Evolutionary conservation across 768 basidiomycete species (phyloP), one percentile per base, ranked within the genome.

Genomic region (Pisolithus tinctorius): DNA sequence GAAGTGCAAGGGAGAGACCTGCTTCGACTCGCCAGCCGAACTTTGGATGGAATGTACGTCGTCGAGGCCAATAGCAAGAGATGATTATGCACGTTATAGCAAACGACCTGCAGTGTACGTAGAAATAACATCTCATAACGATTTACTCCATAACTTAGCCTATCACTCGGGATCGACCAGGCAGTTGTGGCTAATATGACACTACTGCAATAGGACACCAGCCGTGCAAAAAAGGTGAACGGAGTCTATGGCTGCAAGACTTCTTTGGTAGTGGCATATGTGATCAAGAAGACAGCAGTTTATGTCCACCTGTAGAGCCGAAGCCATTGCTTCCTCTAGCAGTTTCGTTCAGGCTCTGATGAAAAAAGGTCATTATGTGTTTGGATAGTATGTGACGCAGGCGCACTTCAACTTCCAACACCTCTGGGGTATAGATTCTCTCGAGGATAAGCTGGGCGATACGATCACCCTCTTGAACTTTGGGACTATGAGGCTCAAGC

Each of bases 401-500:
- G 65, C 87, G 62, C 58, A 90, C 92, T 47, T 88, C 72, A 25
- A 98, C 95, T 71, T 95, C 94, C 14, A 84, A 62, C 14, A 95
- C 78, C 3, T 84, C 86, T 0, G 95, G 91, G 4, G 84, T 93
- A 55, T 82, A 82, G 57, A 98, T 96, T 53, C 77, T 83, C 64
- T 99, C 95, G 48, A 98, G 73, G 56, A 99, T 90, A 30, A 98
- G 77, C 62, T 99, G 96, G 2, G 96, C 96, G 56, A 99, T 75
- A n/a, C 96, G 82, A 61, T 99, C 96, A 6, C 95, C 94, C 65
- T 88, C 83, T 60, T 88, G 75, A 54, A 99, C 96, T 95, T 59
- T 0, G 45, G 46, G 36, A 6, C 39, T 25, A 11, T 56, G 45
- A 50, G 39, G 9, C 43, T 36, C 47, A 53, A 17, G 20, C n/a